Evolutionary conservation across 2,329 filamentous ascomycete species (phyloP).

Genomic region (Colletotrichum magnum): DNA sequence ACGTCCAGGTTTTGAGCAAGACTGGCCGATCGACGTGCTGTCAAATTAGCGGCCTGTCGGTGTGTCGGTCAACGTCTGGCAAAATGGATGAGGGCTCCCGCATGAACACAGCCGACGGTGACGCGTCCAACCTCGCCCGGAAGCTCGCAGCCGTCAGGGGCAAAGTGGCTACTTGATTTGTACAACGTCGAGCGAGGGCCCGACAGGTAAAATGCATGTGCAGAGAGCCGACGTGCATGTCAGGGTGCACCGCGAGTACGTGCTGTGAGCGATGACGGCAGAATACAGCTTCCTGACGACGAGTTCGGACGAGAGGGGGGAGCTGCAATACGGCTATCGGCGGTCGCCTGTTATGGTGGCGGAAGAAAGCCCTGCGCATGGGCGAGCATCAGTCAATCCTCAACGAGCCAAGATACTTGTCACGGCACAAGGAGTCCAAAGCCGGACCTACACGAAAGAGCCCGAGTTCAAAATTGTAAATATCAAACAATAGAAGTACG

Average conservation of each 20-base stretch:
- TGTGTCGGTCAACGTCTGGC: too few species aligned
- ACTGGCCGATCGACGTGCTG: too few species aligned
- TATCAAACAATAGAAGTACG: too few species aligned
- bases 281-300: background rate
- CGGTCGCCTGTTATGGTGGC: background rate
- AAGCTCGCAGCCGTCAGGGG: background rate
- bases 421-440: too few species aligned
- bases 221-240: background rate
- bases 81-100: background rate
- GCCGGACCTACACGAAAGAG: too few species aligned
- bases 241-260: background rate
- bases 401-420: too few species aligned
- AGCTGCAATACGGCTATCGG: background rate
- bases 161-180: background rate
- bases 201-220: background rate
- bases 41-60: too few species aligned
- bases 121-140: background rate
- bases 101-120: background rate
- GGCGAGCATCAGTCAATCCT: too few species aligned
- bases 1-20: too few species aligned
- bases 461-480: too few species aligned
- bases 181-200: background rate
- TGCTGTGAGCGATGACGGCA: background rate
- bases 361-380: too few species aligned
- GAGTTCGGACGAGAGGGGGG: background rate